Evolutionary conservation across 1,139 yeast genomes (phyloP).

Genomic region (Yamadazyma dushanensis): DNA sequence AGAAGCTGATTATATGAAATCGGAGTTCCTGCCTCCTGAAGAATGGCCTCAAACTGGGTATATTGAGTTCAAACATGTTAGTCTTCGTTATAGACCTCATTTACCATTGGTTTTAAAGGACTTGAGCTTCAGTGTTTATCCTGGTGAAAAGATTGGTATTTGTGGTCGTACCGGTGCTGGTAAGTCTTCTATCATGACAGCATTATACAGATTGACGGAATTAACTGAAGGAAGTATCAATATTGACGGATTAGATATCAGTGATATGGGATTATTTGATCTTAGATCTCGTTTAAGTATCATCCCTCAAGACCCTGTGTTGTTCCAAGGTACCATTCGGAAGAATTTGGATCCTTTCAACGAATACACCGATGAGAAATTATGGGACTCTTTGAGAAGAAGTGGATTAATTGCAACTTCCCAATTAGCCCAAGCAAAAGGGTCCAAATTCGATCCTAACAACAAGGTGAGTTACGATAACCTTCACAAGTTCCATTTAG

Average conservation of each 20-base stretch:
- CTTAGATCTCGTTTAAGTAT: constrained; percentile 63
- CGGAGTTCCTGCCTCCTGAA: constrained; percentile 68
- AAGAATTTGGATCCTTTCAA: constrained; percentile 69
- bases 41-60: constrained; percentile 87
- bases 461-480: constrained; percentile 52
- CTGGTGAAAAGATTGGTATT: constrained; percentile 84
- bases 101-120: constrained; percentile 87
- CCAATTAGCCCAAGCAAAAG: constrained; percentile 41
- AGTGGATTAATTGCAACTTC: constrained; percentile 54
- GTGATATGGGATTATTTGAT: constrained; percentile 55
- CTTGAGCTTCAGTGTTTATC: constrained; percentile 73
- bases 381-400: constrained; percentile 58
- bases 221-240: constrained; percentile 76
- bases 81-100: constrained; percentile 81
- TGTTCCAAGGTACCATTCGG: constrained; percentile 66
- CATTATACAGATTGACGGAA: constrained; percentile 86
- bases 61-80: constrained; percentile 69
- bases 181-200: constrained; percentile 91
- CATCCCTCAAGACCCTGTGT: constrained; percentile 79
- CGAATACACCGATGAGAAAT: constrained; percentile 47
- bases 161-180: constrained; percentile 99
- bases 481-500: constrained; percentile 31
- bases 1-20: constrained; percentile 65
- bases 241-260: constrained; percentile 86
- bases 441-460: constrained; percentile 12